Base-by-base conservation (phyloP, 805 yeast genomes). In the Wickerhamomyces mucosus region DNA sequence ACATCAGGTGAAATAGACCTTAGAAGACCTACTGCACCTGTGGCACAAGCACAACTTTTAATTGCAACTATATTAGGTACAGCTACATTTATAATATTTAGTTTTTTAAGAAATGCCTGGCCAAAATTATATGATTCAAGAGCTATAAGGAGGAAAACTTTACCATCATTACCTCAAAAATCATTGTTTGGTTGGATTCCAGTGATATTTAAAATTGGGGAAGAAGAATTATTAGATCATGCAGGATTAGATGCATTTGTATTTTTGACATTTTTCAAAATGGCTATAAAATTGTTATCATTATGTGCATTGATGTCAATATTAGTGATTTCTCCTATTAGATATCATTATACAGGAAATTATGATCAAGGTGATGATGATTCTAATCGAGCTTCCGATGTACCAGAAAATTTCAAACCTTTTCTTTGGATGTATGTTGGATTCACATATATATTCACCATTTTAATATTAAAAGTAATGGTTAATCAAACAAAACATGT, bases 201-300 rank as follows among this genome's bases (percentile, higher is more conserved):
- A 1, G 70, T 75, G 0, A 58, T 89, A 11, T 71, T 70, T 49
- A 55, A 55, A 10, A 75, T 88, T 14, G 63, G 67, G 17, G 97
- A 89, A 43, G 65, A 70, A 12, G 86, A 85, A 36, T 70, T 92
- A 3, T 64, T 89, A 31, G 89, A 85, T 38, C 79, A 78, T 47
- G 95, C 96, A 3, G 98, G 98, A 0, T 58, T 89, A 27, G 98
- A 89, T 58, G 96, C 96, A 1, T 86, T 72, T 57, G 97, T 92
- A 29, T 89, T 83, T 48, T 58, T 89, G 20, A 86, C 86, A 4
- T 88, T 89, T 52, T 92, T 92, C 68, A 78, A 82, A 38, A 83
- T 86, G 82, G 72, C 92, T 38, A 82, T 88, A 29, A 73, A 74
- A 50, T 60, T 83, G 7, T 55, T 89, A 16, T 56, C 72, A 3